A percentile compares a stretch with the other conserved stretches of the same genome.
These are phyloP conservation scores for Plantago ovata DNA, from an alignment of 257 asterid species.

Conservation along the genomic window DNA sequence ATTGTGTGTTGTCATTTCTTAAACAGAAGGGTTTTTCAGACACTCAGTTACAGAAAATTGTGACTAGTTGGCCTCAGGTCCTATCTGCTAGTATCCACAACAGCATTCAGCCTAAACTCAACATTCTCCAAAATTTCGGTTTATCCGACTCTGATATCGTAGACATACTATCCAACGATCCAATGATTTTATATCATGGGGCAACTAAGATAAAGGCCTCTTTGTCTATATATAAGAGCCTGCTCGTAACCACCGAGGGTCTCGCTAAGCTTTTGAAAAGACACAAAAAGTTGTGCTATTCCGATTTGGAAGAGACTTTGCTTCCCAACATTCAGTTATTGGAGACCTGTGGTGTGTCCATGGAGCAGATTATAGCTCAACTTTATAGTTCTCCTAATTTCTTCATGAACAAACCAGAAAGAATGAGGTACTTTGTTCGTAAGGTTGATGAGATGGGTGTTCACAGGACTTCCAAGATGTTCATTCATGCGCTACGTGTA, in stretches of 20 bases:
- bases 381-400: conserved; percentile 26
- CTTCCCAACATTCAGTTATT: conserved; percentile 33
- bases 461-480: conserved; percentile 17
- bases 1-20: conserved; percentile 11
- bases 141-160: conserved; percentile 23
- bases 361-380: conserved; percentile 13
- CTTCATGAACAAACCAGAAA: conserved; percentile 27
- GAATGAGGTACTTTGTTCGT: conserved; percentile 21
- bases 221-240: conserved; percentile 18
- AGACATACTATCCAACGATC: conserved; percentile 24
- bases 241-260: conserved; percentile 26
- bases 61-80: not conserved
- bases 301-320: conserved; percentile 29
- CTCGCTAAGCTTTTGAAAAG: conserved; percentile 23
- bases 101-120: conserved; percentile 39
- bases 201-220: conserved; percentile 21
- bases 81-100: conserved; percentile 22
- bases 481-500: conserved; percentile 18
- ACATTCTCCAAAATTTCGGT: conserved; percentile 36
- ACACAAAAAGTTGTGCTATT: conserved; percentile 22
- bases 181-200: conserved; percentile 23
- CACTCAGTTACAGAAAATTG: conserved; percentile 4
- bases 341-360: conserved; percentile 34
- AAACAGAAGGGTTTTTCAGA: conserved; percentile 21
- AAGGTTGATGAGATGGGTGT: conserved; percentile 34